A percentile compares a stretch with the other conserved stretches of the same genome.
These are phyloP conservation scores for Piloderma croceum DNA, from an alignment of 768 basidiomycete species.

Conservation along the genomic window DNA sequence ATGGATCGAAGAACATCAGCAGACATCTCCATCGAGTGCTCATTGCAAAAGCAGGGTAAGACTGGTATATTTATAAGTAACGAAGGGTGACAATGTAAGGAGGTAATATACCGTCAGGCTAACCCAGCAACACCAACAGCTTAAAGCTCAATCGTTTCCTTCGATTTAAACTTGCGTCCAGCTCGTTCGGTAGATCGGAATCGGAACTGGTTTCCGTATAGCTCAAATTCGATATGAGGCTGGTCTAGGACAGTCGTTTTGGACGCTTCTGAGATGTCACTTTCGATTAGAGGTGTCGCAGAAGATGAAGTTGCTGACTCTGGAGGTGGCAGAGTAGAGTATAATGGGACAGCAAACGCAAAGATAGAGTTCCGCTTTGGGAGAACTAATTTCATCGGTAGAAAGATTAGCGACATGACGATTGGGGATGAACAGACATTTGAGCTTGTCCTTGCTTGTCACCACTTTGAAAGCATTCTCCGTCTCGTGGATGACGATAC, in stretches of 20 bases:
- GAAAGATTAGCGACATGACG: not conserved
- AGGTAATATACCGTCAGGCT: too few relatives aligned
- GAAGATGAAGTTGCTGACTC: slow-evolving; percentile 15
- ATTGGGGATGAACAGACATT: slow-evolving; percentile 41
- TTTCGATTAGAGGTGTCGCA: slow-evolving; percentile 5
- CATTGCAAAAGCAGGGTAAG: too few relatives aligned
- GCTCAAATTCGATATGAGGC: slow-evolving; percentile 66
- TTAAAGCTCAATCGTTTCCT: slow-evolving; percentile 74
- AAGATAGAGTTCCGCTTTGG: slow-evolving; percentile 80
- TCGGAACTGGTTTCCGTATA: slow-evolving; percentile 83
- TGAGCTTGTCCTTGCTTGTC: slow-evolving; percentile 60
- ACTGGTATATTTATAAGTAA: too few relatives aligned
- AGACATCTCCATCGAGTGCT: too few relatives aligned
- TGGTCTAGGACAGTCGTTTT: slow-evolving; percentile 49
- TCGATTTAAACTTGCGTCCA: slow-evolving; percentile 79
- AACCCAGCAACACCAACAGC: too few relatives aligned
- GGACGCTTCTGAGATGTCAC: too few relatives aligned
- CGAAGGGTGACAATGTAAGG: too few relatives aligned
- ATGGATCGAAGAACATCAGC: too few relatives aligned
- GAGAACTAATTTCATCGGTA: slow-evolving; percentile 43
- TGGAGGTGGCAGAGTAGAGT: slow-evolving; percentile 37
- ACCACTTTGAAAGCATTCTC: slow-evolving; percentile 85
- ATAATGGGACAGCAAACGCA: slow-evolving; percentile 61
- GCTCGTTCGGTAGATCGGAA: slow-evolving; percentile 80
- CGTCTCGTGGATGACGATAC: slow-evolving; percentile 85